Base-by-base conservation (phyloP, 306 rosid species). In the Argentina anserina region DNA sequence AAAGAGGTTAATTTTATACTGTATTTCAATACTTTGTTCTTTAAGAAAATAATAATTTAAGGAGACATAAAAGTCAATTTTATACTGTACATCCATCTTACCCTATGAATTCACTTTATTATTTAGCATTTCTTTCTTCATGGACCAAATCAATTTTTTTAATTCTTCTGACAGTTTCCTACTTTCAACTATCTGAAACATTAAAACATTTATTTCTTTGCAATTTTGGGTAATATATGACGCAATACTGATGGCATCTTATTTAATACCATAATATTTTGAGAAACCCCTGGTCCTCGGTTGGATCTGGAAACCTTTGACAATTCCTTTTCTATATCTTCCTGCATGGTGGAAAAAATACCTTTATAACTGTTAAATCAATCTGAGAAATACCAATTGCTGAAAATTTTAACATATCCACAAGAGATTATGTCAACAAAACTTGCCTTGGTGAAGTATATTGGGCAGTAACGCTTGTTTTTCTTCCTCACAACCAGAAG, bases 391-490 rank as follows among this genome's bases (percentile, higher is more conserved):
- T 52, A 18, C 68, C 43, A 52, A 17, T 34, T 7, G 6, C 11
- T 56, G 53, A 31, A 29, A 13, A 8, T n/a, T 17, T 18, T 7
- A 75, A 69, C 12, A 62, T 65, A 68, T 73, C 43, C 15, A 39
- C 4, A 15, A 36, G 43, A 66, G 70, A 80, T 59, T 72, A 42
- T 77, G 34, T 65, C 58, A 47, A 65, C 25, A 33, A 70, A 85
- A 84, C 92, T 60, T 78, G 91, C 97, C 98, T 86, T 94, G 20
- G 90, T 80, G 84, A 94, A 94, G 76, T 91, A 94, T 45, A 91
- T 80, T 64, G 98, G 98, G 80, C 96, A 94, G 77, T 89, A 94
- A 73, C 98, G 96, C 85, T 83, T 94, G 79, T 87, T 91, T 83
- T 84, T 91, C 89, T 83, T 94, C 85, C 89, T 94, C 84, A 87